Percentiles rank a stretch among this genome's conserved stretches.
Conservation (phyloP, 352 stramenopile genomes). For the Phytophthora uliginosa region DNA sequence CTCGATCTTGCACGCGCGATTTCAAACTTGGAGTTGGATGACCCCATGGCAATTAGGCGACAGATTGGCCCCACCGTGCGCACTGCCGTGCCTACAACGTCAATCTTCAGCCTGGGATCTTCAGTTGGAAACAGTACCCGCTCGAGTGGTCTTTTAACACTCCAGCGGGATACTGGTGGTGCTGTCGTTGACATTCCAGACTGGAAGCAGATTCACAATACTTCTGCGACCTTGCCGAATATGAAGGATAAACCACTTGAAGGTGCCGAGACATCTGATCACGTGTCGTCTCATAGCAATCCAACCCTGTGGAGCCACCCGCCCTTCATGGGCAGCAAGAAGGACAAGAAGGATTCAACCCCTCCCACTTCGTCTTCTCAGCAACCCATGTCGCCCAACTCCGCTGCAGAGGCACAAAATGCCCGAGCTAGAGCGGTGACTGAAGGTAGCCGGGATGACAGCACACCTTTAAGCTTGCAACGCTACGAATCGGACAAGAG, state of each 20-base stretch:
- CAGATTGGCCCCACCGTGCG: conserved; percentile 58
- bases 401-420: conserved; percentile 22
- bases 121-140: conserved; percentile 55
- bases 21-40: conserved; percentile 82
- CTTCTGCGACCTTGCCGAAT: conserved; percentile 63
- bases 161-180: conserved; percentile 59
- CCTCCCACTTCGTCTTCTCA: conserved; percentile 35
- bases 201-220: conserved; percentile 71
- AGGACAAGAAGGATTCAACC: conserved; percentile 41
- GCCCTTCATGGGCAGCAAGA: conserved; percentile 59
- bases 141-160: conserved; percentile 56
- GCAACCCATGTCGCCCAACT: conserved; percentile 35
- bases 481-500: conserved; percentile 39
- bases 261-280: conserved; percentile 36
- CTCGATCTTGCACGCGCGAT: conserved; percentile 81
- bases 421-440: conserved; percentile 22
- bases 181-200: conserved; percentile 63
- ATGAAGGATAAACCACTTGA: conserved; percentile 54
- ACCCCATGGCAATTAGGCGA: conserved; percentile 75
- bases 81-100: conserved; percentile 62
- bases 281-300: conserved; percentile 61
- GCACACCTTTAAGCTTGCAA: conserved; percentile 21
- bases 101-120: conserved; percentile 79
- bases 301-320: conserved; percentile 75
- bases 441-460: conserved; percentile 26